Base-by-base conservation (phyloP, 2,329 filamentous ascomycete genomes). In the Cercospora beticola region DNA sequence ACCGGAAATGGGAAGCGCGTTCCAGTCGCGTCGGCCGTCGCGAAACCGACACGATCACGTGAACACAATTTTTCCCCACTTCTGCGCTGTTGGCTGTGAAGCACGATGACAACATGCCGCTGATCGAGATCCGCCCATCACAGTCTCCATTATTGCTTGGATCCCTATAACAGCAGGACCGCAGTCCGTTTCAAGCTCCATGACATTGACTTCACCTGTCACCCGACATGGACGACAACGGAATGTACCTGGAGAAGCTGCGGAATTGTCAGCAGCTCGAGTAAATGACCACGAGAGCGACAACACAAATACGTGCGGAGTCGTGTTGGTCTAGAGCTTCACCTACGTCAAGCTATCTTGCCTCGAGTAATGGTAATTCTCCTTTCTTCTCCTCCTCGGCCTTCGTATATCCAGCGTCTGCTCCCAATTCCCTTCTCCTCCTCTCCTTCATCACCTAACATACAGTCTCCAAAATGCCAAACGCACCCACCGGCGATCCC, bases 401-500 rank as follows among this genome's bases (percentile, higher is more conserved):
- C 16, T 14, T 33, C 21, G 46, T 64, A 54, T 54, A 36, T 43
- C 30, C 30, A 14, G 18, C 21, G 16, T 5, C 28, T 52, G 6
- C 31, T 9, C 5, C 54, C 5, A n/a, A 9, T 18, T 36, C 6
- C 23, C 30, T 23, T n/a, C 28, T 12, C n/a, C n/a, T n/a, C n/a
- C n/a, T n/a, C n/a, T n/a, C 40, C 23, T 46, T 8, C 14, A 31
- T 26, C 5, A 57, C 49, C 49, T 36, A 52, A 30, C 49, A 21
- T 49, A 56, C 63, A 64, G 28, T 49, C 26, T 67, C 16, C 64
- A 75, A 54, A n/a, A 77, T 79, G 77, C 74, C 78, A 16, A 70
- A 70, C 58, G 66, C 70, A 46, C 74, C 75, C 18, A 81, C 79
- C 33, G 81, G 80, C 62, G 76, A 82, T 67, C 81, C 81, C 1